Base-by-base conservation (phyloP, 2,329 filamentous ascomycete species). In the Phoma herbarum region DNA sequence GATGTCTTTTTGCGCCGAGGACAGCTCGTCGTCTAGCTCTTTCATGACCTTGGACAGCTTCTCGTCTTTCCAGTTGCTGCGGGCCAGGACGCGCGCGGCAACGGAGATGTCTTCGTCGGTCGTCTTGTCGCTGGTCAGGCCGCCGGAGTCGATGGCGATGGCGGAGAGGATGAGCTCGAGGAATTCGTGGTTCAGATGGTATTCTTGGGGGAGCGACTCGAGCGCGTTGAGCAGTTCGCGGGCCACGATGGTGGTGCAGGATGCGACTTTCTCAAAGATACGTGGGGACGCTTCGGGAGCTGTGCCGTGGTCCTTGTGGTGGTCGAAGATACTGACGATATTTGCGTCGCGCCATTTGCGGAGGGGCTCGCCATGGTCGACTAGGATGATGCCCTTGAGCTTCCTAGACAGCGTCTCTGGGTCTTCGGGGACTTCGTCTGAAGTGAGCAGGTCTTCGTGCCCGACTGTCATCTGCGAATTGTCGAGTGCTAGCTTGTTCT, bases 111-210 rank as follows among this genome's bases (percentile, higher is more conserved):
- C 80, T 31, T 73, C 74, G 0, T 78, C 69, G 3, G 77, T 81
- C 4, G 75, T 77, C 49, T 70, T 73, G 49, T 71, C 64, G 59
- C 60, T 63, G 9, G 63, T 64, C 45, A 82, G 71, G 20, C 79
- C 80, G 22, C 74, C 69, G 1, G 80, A 80, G 63, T 82, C 80
- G 57, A 82, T 81, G 20, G 80, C 77, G 37, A 82, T 81, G 41
- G 80, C 80, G 47, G 75, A 75, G 44, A 82, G 72, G 49, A 82
- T 78, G 3, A 82, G 73, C 63, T 82, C 80, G n/a, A 82, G 77
- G 18, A 82, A 73, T 63, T 82, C 80, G 57, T 82, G 80, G 5
- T 80, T 79, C 72, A 82, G 71, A 57, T 82, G 80, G 61, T 82
- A 82, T 63, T 82, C 80, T 52, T 79, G 64, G 0, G 77, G 75